Evolutionary conservation across 169 alveolate genomes (phyloP).

Genomic region (Cryptosporidium sp.): DNA sequence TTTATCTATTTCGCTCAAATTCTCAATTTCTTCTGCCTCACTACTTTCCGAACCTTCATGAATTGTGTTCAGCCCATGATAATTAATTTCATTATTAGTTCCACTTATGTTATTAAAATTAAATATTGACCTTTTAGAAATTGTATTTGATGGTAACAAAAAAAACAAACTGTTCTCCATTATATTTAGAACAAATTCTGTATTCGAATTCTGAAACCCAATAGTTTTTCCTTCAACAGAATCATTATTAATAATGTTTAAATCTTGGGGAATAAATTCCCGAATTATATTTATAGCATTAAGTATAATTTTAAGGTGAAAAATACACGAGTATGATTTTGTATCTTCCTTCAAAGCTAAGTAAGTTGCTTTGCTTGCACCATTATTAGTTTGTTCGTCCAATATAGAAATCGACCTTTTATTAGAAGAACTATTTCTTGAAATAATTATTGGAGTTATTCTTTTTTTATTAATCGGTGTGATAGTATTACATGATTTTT

Average conservation of each 20-base stretch:
- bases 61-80: slow-evolving; percentile 2
- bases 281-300: slow-evolving; percentile 15
- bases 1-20: slow-evolving; percentile 7
- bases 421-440: slow-evolving; percentile 4
- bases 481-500: slow-evolving; percentile 13
- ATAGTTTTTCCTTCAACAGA: not conserved
- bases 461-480: slow-evolving; percentile 16
- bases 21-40: slow-evolving; percentile 65
- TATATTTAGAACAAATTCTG: slow-evolving; percentile 27
- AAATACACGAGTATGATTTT: slow-evolving; percentile 19
- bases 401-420: not conserved
- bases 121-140: slow-evolving; percentile 41
- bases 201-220: not conserved
- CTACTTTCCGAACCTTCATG: slow-evolving; percentile 24
- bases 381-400: not conserved
- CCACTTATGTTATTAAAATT: not conserved
- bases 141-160: slow-evolving; percentile 59
- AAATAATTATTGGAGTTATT: slow-evolving; percentile 44
- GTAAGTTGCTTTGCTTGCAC: not conserved
- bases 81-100: not conserved
- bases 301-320: slow-evolving; percentile 39
- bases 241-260: not conserved
- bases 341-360: slow-evolving; percentile 34
- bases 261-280: slow-evolving; percentile 9
- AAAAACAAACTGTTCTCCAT: slow-evolving; percentile 43